Evolutionary conservation across 805 yeast species (phyloP).

Genomic region (Sugiyamaella smithiae): DNA sequence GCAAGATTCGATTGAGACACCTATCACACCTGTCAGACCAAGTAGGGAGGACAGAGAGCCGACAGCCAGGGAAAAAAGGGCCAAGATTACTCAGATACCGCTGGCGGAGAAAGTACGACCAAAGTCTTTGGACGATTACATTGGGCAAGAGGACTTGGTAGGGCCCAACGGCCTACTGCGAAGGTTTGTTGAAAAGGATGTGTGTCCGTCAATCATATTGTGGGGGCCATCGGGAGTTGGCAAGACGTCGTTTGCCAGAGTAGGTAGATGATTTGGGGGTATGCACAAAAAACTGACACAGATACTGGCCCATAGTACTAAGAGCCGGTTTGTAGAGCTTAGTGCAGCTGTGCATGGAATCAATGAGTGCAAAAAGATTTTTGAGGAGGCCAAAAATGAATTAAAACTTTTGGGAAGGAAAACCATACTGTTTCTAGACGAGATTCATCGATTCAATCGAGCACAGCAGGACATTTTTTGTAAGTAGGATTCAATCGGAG

Average conservation of each 20-base stretch:
- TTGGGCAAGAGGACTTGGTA: slow-evolving; percentile 83
- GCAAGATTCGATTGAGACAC: background rate
- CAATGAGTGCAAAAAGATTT: slow-evolving; percentile 59
- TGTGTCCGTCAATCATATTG: slow-evolving; percentile 73
- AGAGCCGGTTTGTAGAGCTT: slow-evolving; percentile 65
- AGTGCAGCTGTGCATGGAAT: slow-evolving; percentile 79
- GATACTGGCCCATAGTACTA: slow-evolving; percentile 47
- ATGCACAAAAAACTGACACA: background rate
- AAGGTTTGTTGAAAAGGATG: slow-evolving; percentile 53
- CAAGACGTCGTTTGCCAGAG: slow-evolving; percentile 81
- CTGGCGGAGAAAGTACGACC: slow-evolving; percentile 88
- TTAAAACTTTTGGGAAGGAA: slow-evolving; percentile 47
- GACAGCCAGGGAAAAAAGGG: background rate
- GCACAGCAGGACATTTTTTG: slow-evolving; percentile 81
- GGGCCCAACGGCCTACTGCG: slow-evolving; percentile 61
- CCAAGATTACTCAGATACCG: slow-evolving; percentile 38
- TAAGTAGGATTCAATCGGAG: too few species aligned
- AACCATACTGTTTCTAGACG: slow-evolving; percentile 84
- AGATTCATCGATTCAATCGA: slow-evolving; percentile 83
- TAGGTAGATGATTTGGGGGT: background rate
- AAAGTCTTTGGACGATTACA: slow-evolving; percentile 55
- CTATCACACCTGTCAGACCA: background rate
- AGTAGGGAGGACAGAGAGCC: background rate
- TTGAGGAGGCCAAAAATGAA: slow-evolving; percentile 50
- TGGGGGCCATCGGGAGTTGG: slow-evolving; percentile 98